Percentiles rank a stretch among this genome's conserved stretches.
Conservation (phyloP, 75 land plant species). For the Gnetum montanum region DNA sequence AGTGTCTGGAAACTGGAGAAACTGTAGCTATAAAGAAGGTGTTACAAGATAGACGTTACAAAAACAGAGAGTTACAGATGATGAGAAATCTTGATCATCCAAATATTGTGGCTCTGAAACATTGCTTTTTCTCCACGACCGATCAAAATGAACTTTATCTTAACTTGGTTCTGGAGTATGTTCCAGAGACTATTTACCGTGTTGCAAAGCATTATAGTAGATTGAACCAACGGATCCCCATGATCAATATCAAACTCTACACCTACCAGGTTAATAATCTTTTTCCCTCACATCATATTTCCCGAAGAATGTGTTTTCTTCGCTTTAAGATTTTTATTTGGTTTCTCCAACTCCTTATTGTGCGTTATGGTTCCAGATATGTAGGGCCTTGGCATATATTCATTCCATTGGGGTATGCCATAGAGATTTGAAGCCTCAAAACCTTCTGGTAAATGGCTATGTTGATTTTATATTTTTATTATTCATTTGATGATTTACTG, state of each 20-base stretch:
- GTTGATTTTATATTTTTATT: not conserved
- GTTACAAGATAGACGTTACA: conserved; percentile 83
- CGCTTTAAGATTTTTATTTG: no score
- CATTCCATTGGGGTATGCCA: conserved; percentile 92
- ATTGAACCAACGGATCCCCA: conserved; percentile 81
- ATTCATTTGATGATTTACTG: not conserved
- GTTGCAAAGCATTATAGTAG: conserved; percentile 86
- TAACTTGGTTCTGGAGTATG: conserved; percentile 81
- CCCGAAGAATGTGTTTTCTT: no score
- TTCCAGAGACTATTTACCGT: conserved; percentile 84
- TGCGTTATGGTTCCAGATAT: conserved; percentile 54
- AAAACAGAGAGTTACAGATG: conserved; percentile 81
- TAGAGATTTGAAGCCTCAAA: conserved; percentile 93
- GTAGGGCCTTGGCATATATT: conserved; percentile 82
- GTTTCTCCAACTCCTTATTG: no score
- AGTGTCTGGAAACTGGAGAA: conserved; percentile 84
- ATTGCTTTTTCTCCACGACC: conserved; percentile 85
- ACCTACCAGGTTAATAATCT: conserved; percentile 64
- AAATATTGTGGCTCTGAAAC: conserved; percentile 73
- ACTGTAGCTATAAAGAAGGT: conserved; percentile 89
- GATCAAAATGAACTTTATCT: conserved; percentile 89
- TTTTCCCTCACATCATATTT: not conserved
- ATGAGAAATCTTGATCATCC: conserved; percentile 90
- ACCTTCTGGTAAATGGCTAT: conserved; percentile 58
- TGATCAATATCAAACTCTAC: conserved; percentile 87